Conservation (phyloP, 345 rosid genomes). For the Cardamine chenopodiifolia region DNA sequence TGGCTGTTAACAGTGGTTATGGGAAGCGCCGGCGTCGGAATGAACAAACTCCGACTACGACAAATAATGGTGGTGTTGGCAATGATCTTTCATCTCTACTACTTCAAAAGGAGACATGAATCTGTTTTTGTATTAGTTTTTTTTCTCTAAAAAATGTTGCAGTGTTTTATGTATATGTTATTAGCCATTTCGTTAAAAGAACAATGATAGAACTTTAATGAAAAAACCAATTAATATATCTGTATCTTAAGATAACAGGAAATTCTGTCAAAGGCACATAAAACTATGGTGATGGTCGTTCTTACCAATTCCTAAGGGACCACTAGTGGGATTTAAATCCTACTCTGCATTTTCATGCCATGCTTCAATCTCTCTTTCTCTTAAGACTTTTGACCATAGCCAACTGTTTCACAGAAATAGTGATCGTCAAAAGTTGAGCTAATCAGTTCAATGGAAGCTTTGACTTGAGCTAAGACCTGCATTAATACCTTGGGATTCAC, state of each 20-base stretch:
- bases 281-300: not conserved
- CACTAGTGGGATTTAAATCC: too few relatives aligned
- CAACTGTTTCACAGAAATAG: too few relatives aligned
- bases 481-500: too few relatives aligned
- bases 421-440: too few relatives aligned
- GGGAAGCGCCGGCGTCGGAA: conserved; percentile 42
- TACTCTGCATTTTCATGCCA: too few relatives aligned
- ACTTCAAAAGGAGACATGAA: conserved; percentile 40
- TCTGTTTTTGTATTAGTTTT: not conserved
- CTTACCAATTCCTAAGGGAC: not conserved
- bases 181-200: not conserved
- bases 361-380: too few relatives aligned
- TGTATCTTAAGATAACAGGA: not conserved
- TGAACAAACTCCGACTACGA: conserved; percentile 31
- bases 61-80: conserved; percentile 7
- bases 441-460: too few relatives aligned
- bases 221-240: too few relatives aligned
- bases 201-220: too few relatives aligned
- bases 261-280: not conserved
- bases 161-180: conserved; percentile 19
- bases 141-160: not conserved
- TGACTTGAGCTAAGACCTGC: too few relatives aligned
- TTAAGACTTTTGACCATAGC: too few relatives aligned
- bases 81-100: conserved; percentile 36
- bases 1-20: conserved; percentile 39